Evolutionary conservation across 2,329 filamentous ascomycete genomes (phyloP).

Genomic region (Colletotrichum gloeosporioides): DNA sequence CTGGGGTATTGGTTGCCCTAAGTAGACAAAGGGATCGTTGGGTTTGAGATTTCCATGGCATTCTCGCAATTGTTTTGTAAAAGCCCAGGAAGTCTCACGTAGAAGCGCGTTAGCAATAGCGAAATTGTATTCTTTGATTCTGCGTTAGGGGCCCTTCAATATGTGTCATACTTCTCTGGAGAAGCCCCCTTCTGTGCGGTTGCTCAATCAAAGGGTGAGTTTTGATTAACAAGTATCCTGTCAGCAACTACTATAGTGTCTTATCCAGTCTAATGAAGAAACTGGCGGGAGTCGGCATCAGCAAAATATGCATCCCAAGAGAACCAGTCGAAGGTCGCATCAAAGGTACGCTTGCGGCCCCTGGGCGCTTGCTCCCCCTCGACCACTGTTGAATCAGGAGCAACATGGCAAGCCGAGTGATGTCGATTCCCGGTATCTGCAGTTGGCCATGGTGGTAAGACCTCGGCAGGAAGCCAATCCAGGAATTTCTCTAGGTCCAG

Average conservation of each 20-base stretch:
- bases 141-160: not conserved
- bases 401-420: not conserved
- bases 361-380: not conserved
- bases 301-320: conserved; percentile 1
- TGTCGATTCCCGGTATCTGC: not conserved
- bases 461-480: not conserved
- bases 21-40: not conserved
- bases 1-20: not conserved
- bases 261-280: not conserved
- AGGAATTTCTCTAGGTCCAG: not conserved
- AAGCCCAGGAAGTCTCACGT: not conserved
- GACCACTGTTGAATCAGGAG: no score
- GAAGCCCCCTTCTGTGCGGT: not conserved
- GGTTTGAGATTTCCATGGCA: not conserved
- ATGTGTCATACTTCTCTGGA: not conserved
- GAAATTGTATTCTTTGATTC: not conserved
- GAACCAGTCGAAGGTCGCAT: conserved; percentile 5
- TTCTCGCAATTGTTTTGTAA: not conserved
- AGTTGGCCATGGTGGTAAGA: not conserved
- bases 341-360: not conserved
- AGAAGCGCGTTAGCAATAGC: not conserved
- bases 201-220: not conserved
- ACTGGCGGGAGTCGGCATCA: not conserved
- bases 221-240: not conserved
- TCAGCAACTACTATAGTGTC: accelerated